Conservation (phyloP, 345 rosid genomes). For the Salix suchowensis region DNA sequence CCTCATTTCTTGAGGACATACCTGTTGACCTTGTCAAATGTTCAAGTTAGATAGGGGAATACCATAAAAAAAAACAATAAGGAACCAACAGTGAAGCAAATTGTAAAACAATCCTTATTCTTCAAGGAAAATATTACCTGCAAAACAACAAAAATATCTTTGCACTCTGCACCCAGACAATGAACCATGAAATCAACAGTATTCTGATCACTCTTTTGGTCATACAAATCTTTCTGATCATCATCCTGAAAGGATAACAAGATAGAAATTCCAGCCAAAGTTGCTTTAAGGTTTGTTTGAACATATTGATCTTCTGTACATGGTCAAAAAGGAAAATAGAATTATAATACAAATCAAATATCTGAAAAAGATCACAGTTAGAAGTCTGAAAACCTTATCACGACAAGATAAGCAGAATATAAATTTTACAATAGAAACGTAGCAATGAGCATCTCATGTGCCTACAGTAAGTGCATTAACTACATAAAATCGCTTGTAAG, state of each 20-base stretch:
- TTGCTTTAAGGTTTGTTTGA: conserved; percentile 61
- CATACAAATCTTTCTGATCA: conserved; percentile 19
- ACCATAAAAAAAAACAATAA: conserved; percentile 11
- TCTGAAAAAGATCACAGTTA: not conserved
- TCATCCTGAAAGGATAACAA: conserved; percentile 68
- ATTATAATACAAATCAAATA: not conserved
- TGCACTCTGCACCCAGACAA: conserved; percentile 64
- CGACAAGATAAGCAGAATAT: too few species aligned
- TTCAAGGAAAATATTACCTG: conserved; percentile 57
- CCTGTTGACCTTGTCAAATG: conserved; percentile 56
- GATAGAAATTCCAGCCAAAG: conserved; percentile 63
- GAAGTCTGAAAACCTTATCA: too few species aligned
- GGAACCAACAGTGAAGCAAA: too few species aligned
- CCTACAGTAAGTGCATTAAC: too few species aligned
- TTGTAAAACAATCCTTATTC: not conserved
- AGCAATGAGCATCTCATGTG: too few species aligned
- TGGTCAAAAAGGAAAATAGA: not conserved
- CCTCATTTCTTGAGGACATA: conserved; percentile 59
- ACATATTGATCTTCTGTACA: conserved; percentile 75
- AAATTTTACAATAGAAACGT: too few species aligned
- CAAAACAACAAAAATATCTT: conserved; percentile 47
- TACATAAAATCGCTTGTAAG: too few species aligned
- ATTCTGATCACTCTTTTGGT: conserved; percentile 26
- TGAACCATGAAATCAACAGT: conserved; percentile 35
- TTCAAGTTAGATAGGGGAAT: conserved; percentile 29